phyloP scores from a whole-genome alignment of 306 rosid genomes.

The Malus orientalis region DNA sequence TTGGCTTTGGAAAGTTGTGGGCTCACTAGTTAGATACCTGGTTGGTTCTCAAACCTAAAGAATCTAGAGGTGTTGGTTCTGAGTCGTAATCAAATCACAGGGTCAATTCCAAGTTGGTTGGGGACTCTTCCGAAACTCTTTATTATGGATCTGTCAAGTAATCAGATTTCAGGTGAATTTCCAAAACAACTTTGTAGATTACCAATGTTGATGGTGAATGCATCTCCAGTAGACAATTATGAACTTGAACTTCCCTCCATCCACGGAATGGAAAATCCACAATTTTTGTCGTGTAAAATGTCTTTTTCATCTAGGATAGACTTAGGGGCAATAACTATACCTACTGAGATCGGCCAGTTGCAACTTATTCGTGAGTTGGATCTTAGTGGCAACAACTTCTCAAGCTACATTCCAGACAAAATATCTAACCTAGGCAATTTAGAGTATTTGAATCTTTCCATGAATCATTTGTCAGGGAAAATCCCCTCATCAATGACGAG shows the following conservation, averaged over 20 bases:
- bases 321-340: too few relatives aligned
- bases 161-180: not conserved
- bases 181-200: not conserved
- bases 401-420: too few relatives aligned
- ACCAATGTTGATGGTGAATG: too few relatives aligned
- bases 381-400: not conserved
- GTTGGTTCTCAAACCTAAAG: too few relatives aligned
- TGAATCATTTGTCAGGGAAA: too few relatives aligned
- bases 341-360: too few relatives aligned
- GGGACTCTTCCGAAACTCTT: not conserved
- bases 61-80: not conserved
- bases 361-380: too few relatives aligned
- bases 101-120: not conserved
- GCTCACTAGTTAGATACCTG: too few relatives aligned
- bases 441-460: not conserved
- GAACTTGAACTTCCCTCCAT: not conserved
- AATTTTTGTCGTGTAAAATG: rapidly evolving
- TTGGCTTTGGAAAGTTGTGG: too few relatives aligned
- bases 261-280: rapidly evolving
- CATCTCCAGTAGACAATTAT: too few relatives aligned
- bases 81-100: not conserved
- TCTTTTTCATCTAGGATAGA: too few relatives aligned
- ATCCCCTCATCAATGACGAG: too few relatives aligned
- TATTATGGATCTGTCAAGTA: rapidly evolving
- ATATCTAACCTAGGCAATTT: not conserved